Percentiles rank a stretch among this genome's conserved stretches.
Conservation (phyloP, 1,284 basidiomycete genomes). For the Ustilago cynodontis region DNA sequence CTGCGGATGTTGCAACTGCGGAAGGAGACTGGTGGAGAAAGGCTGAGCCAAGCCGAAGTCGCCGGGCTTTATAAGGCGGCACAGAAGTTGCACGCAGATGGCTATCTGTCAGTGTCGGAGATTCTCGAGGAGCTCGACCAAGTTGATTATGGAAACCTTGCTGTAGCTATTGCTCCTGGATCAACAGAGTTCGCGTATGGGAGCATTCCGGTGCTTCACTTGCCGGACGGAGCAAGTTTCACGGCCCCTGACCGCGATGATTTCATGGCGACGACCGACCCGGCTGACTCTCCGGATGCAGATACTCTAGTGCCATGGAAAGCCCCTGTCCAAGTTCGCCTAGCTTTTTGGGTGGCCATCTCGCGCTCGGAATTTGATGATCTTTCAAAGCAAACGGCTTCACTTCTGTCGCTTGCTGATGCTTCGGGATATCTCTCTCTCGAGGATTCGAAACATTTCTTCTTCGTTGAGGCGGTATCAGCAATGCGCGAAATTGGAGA, state of each 20-base stretch:
- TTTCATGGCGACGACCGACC: slow-evolving; percentile 21
- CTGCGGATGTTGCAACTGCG: too few species aligned
- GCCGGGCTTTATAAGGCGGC: slow-evolving; percentile 10
- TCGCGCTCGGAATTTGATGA: not conserved
- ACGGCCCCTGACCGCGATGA: slow-evolving; percentile 3
- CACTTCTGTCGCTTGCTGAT: slow-evolving; percentile 24
- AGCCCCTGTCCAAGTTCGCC: slow-evolving; percentile 11
- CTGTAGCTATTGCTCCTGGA: slow-evolving; percentile 7
- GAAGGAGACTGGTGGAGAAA: too few species aligned
- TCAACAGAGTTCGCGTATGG: slow-evolving; percentile 10
- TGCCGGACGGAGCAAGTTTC: slow-evolving; percentile 4
- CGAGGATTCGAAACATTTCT: slow-evolving; percentile 18
- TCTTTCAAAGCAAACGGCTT: slow-evolving; percentile 1
- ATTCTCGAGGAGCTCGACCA: slow-evolving; percentile 45
- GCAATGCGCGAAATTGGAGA: not conserved
- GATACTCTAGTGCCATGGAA: slow-evolving; percentile 17
- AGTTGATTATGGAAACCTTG: slow-evolving; percentile 30
- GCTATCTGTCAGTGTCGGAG: slow-evolving; percentile 15
- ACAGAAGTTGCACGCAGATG: slow-evolving; percentile 7
- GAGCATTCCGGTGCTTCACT: slow-evolving; percentile 30
- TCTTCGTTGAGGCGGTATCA: slow-evolving; percentile 23
- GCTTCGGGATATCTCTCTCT: slow-evolving; percentile 12
- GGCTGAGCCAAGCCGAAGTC: slow-evolving; percentile 13
- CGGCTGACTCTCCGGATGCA: not conserved
- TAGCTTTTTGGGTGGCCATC: slow-evolving; percentile 32